These are phyloP conservation scores for Kwoniella botswanensis DNA, from an alignment of 768 basidiomycete genomes.

Conservation along the genomic window DNA sequence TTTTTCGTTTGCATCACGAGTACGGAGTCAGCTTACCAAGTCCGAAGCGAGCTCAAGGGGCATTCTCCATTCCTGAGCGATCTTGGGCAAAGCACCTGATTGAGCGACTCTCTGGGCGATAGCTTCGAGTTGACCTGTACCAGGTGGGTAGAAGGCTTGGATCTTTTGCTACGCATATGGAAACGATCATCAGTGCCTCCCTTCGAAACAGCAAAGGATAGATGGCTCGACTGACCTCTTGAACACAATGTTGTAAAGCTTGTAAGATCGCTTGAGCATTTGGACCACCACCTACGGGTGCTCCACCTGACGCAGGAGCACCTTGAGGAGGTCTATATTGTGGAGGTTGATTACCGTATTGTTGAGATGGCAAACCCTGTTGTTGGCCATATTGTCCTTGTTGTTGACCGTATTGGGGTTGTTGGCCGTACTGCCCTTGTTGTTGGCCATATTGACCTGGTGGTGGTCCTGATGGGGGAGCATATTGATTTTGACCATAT, in stretches of 20 bases:
- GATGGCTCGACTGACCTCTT: conserved; percentile 45
- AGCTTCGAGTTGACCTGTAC: conserved; percentile 49
- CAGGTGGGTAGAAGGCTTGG: conserved; percentile 60
- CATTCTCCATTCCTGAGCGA: conserved; percentile 59
- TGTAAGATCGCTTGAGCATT: conserved; percentile 41
- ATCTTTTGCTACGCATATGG: conserved; percentile 55
- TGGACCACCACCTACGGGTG: conserved; percentile 25
- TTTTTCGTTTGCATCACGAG: neutral
- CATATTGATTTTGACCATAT: conserved; percentile 34
- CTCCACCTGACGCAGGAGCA: conserved; percentile 23
- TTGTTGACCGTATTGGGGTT: conserved; percentile 24
- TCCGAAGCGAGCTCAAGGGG: conserved; percentile 61
- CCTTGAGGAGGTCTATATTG: conserved; percentile 39
- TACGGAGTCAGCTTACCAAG: conserved; percentile 39
- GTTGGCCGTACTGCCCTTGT: conserved; percentile 29
- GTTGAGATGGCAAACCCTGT: conserved; percentile 30
- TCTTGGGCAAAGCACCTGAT: conserved; percentile 54
- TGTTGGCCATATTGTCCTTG: conserved; percentile 28
- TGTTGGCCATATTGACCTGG: conserved; percentile 38
- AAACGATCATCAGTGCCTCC: neutral
- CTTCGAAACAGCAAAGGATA: no score
- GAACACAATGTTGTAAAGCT: conserved; percentile 55
- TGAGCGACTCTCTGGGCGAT: conserved; percentile 59
- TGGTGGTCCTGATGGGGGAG: conserved; percentile 36
- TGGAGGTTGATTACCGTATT: conserved; percentile 50